These are phyloP conservation scores for Vickermania ingenoplastis DNA, from an alignment of 208 protist species.

Conservation along the genomic window DNA sequence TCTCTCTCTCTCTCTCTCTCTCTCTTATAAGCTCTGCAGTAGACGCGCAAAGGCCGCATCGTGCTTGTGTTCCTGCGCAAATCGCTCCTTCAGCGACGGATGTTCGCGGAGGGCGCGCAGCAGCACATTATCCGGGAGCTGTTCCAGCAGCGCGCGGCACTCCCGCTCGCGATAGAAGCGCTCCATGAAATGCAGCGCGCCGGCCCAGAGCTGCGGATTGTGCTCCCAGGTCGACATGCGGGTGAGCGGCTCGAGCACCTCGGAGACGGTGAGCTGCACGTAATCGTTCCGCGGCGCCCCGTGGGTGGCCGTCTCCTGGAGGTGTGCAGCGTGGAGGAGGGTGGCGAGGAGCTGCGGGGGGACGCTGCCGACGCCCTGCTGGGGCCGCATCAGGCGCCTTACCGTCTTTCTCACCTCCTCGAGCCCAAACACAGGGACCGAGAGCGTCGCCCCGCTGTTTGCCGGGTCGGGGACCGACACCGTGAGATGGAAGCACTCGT, in stretches of 20 bases:
- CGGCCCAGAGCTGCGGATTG: constrained; percentile 59
- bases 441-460: constrained; percentile 3
- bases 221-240: constrained; percentile 43
- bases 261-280: constrained; percentile 39
- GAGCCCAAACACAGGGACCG: constrained; percentile 29
- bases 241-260: constrained; percentile 45
- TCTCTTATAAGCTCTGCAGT: constrained; percentile 42
- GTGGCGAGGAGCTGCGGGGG: constrained; percentile 77
- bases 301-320: constrained; percentile 14
- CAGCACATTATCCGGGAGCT: constrained; percentile 64
- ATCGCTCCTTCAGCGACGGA: constrained; percentile 30
- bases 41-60: constrained; percentile 71
- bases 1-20: too few species aligned
- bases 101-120: constrained; percentile 43
- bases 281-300: too few species aligned
- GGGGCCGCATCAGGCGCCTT: constrained; percentile 32
- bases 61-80: constrained; percentile 65
- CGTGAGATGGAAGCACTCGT: constrained; percentile 43
- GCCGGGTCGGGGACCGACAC: constrained; percentile 40
- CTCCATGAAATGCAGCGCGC: constrained; percentile 55
- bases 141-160: constrained; percentile 60
- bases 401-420: constrained; percentile 46
- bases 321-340: constrained; percentile 31
- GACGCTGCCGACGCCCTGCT: constrained; percentile 10
- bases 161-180: constrained; percentile 59